Base-by-base conservation (phyloP, 2,329 filamentous ascomycete species). In the Magnaporthiopsis incrustans region DNA sequence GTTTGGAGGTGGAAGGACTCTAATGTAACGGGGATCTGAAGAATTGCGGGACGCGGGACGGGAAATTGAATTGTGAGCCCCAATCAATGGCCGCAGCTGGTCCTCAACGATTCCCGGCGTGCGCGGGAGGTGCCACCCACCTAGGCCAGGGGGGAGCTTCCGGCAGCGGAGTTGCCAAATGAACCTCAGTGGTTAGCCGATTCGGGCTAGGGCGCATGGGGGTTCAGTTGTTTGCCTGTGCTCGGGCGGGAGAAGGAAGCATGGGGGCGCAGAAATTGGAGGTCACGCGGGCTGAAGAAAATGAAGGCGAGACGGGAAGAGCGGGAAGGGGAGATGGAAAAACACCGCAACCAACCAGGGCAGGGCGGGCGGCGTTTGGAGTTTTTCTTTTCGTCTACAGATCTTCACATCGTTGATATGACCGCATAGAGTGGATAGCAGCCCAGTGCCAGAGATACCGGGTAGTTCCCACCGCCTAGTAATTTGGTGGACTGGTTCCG, bases 111-210 rank as follows among this genome's bases (percentile, higher is more conserved):
- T 53, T 53, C 44, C 44, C 44, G 22, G 44, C 8, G 44, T 25
- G 44, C 44, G 44, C n/a, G 44, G 44, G 44, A 53, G 44, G 44
- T 53, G 44, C 18, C 44, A 53, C 44, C 44, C 18, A 53, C 44
- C 44, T 7, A 53, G 22, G n/a, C 44, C 44, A 53, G 44, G 44
- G n/a, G 27, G 35, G 4, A 26, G 30, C 59, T 38, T 58, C 57
- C 44, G 61, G 25, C 50, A 63, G 62, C 44, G 57, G 57, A 58
- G 57, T 27, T 58, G 57, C 30, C 57, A 58, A 58, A 27, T 27
- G 25, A 58, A 58, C 57, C 26, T 32, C 57, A 7, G 11, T 60
- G 58, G 25, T 60, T 60, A 33, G 32, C 58, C 58, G n/a, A 60
- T 33, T 35, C 32, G 6, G 32, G 58, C 32, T 35, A 60, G 58